phyloP scores from a whole-genome alignment of 2,329 filamentous ascomycete genomes.

The Elsinoe batatas region DNA sequence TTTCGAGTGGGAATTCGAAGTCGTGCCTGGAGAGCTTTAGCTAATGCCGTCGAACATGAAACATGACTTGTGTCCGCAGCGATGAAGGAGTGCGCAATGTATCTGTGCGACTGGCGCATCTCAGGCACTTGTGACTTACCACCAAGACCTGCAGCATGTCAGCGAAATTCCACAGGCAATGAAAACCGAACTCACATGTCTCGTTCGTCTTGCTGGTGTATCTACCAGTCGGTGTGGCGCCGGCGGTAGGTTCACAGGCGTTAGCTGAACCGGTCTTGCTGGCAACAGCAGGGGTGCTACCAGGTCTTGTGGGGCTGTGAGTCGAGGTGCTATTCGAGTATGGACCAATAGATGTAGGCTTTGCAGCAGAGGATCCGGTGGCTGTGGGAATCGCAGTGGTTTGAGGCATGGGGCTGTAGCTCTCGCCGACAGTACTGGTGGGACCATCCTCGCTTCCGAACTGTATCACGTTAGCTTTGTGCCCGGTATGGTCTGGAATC shows the following conservation, averaged over 20 bases:
- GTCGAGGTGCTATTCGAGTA: not conserved
- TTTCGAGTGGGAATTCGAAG: not conserved
- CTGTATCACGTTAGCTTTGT: not conserved
- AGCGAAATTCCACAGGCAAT: not conserved
- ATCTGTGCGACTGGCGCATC: too few relatives aligned
- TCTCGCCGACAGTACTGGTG: constrained; percentile 1
- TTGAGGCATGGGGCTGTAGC: not conserved
- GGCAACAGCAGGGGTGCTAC: not conserved
- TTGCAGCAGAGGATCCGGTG: not conserved
- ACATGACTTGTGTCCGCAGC: not conserved
- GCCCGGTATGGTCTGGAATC: not conserved
- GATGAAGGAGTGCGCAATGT: not conserved
- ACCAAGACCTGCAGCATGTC: not conserved
- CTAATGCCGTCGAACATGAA: not conserved
- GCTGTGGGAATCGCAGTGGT: not conserved
- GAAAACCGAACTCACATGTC: not conserved
- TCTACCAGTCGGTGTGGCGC: not conserved
- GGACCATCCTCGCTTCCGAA: not conserved
- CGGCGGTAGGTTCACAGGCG: not conserved
- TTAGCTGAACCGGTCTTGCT: not conserved
- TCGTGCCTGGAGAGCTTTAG: not conserved
- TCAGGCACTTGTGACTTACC: not conserved
- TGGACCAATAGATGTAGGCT: not conserved
- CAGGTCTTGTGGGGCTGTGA: not conserved
- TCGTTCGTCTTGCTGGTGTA: not conserved